Base-by-base conservation (phyloP, 2,329 filamentous ascomycete genomes). In the Shiraia sp. region DNA sequence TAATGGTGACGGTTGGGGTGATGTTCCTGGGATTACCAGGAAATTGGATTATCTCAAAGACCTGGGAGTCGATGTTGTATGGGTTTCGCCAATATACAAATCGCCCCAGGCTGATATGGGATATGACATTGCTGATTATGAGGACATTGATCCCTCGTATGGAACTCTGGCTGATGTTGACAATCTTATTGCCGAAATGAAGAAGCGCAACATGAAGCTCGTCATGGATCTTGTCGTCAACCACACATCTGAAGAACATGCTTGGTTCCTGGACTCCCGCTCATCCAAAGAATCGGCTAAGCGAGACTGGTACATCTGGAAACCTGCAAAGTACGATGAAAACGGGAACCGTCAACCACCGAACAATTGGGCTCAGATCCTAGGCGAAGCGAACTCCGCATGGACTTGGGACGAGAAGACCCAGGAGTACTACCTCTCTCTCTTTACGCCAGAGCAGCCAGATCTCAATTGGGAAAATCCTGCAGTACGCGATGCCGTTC, bases 381-480 rank as follows among this genome's bases (percentile, higher is more conserved):
- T 87, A 79, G 70, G 70, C 4, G 64, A 68, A 36, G 68, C 68
- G n/a, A 79, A 79, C 37, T 80, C 74, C 39, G 76, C 78, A 0
- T 89, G 86, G 87, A 76, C 82, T 28, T 91, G 81, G 73, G 87
- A 90, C 55, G 82, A 87, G 53, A 65, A 67, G 14, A 88, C 85
- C 0, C 76, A 80, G 17, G 85, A 92, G 66, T 91, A 89, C 65
- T 91, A 89, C 55, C 79, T 91, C 0, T 83, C 86, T 40, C 75
- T 93, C 9, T 95, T 89, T 63, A 83, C 85, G 1, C 79, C 79
- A 6, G 82, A 88, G 49, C 88, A 92, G 61, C 88, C 89, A 0
- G 89, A 93, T 57, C 74, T 93, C 4, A 93, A 93, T 68, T 93
- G 88, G 87, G 86, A 91, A 57, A 87, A 85, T 38, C 75, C 77